These are phyloP conservation scores for Dictyostelium brefeldianum DNA, from an alignment of 78 protist genomes.

Conservation along the genomic window DNA sequence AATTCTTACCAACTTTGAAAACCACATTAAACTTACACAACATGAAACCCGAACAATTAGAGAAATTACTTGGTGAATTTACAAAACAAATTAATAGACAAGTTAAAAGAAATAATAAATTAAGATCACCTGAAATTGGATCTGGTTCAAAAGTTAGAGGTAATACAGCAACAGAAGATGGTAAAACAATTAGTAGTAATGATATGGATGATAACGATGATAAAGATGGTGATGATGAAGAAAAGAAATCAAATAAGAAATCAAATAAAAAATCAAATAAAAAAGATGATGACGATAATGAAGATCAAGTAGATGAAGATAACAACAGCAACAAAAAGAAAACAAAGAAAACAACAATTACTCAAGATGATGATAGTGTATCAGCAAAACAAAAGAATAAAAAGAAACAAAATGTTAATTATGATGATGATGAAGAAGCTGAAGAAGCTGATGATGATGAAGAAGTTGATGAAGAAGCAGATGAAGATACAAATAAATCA, in stretches of 20 bases:
- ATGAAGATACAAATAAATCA: neutral
- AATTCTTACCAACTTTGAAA: conserved; percentile 9
- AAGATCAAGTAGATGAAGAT: neutral
- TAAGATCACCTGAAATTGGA: conserved; percentile 20
- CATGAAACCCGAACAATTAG: conserved; percentile 2
- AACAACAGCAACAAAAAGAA: neutral
- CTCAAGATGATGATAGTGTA: conserved; percentile 40
- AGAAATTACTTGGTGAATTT: neutral
- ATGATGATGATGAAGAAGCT: conserved; percentile 61
- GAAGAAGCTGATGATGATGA: neutral
- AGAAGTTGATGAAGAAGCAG: neutral
- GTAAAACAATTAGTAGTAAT: neutral
- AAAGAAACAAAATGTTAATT: conserved; percentile 44
- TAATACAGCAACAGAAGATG: conserved; percentile 3
- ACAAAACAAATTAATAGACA: conserved; percentile 6
- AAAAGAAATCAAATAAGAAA: neutral
- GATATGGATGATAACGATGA: conserved; percentile 12
- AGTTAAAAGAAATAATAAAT: neutral
- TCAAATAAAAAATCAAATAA: neutral
- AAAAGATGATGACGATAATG: conserved; percentile 48
- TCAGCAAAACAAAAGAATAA: conserved; percentile 52
- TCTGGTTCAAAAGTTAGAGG: conserved; percentile 26
- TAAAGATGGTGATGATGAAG: neutral
- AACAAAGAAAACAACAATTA: neutral
- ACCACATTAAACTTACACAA: neutral